Percentiles rank a stretch among this genome's conserved stretches.
phyloP scores from a whole-genome alignment of 1,284 basidiomycete species.

The Microbotryum intermedium region DNA sequence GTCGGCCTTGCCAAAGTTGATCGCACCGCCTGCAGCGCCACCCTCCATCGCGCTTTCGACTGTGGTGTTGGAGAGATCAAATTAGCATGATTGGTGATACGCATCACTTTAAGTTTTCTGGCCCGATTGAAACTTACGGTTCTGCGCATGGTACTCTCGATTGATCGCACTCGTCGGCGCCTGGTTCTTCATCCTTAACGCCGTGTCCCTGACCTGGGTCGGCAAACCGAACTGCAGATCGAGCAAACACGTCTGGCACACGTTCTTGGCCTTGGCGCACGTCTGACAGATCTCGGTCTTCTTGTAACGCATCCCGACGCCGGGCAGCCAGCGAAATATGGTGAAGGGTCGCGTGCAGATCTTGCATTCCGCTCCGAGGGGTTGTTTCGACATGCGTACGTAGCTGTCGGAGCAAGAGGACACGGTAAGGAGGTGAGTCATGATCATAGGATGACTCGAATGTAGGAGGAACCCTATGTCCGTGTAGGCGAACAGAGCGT shows the following conservation, averaged over 20 bases:
- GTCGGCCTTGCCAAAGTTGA: conserved; percentile 36
- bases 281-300: conserved; percentile 98
- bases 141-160: conserved; percentile 89
- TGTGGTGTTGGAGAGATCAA: conserved; percentile 1
- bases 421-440: conserved; percentile 41
- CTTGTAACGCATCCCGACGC: conserved; percentile 83
- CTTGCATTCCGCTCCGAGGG: conserved; percentile 88
- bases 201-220: conserved; percentile 94
- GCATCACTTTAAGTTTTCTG: too few relatives aligned
- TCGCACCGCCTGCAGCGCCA: conserved; percentile 26
- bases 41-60: conserved; percentile 28
- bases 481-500: neutral
- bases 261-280: conserved; percentile 96
- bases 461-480: neutral
- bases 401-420: conserved; percentile 1
- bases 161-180: conserved; percentile 95
- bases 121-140: conserved; percentile 50
- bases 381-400: conserved; percentile 58
- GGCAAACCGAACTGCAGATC: conserved; percentile 91
- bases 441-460: conserved; percentile 10
- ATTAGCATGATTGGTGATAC: too few relatives aligned
- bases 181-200: conserved; percentile 65
- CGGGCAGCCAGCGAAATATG: conserved; percentile 96
- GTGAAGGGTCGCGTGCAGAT: conserved; percentile 80
- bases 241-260: conserved; percentile 94